phyloP scores from a whole-genome alignment of 805 yeast genomes.

The Candida arabinofermentans region DNA sequence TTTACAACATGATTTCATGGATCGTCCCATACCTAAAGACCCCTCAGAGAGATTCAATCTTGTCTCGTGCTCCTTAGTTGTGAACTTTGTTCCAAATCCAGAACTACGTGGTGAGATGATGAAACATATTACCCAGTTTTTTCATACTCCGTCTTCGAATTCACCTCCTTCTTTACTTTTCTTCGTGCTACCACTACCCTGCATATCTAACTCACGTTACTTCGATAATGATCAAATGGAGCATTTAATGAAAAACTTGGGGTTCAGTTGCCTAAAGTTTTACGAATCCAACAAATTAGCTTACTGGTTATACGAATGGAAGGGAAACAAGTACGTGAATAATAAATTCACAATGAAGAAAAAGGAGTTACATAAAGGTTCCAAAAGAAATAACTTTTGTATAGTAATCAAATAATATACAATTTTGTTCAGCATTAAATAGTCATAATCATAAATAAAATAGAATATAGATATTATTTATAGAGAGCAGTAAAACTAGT shows the following conservation, averaged over 20 bases:
- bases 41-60: conserved; percentile 51
- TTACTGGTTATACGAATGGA: conserved; percentile 63
- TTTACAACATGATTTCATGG: conserved; percentile 78
- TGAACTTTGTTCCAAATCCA: conserved; percentile 82
- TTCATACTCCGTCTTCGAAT: conserved; percentile 36
- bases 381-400: conserved; percentile 66
- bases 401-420: conserved; percentile 31
- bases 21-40: conserved; percentile 53
- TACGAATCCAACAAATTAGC: conserved; percentile 68
- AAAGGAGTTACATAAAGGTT: conserved; percentile 52
- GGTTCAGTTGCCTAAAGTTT: conserved; percentile 44
- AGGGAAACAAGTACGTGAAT: conserved; percentile 23
- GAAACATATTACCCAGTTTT: conserved; percentile 49
- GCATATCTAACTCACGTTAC: conserved; percentile 79
- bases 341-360: conserved; percentile 31
- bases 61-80: conserved; percentile 79
- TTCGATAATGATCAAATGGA: conserved; percentile 42
- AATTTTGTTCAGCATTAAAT: neutral
- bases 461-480: neutral
- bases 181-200: conserved; percentile 85
- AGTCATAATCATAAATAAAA: neutral
- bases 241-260: conserved; percentile 53
- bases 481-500: conserved; percentile 12
- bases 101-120: conserved; percentile 76
- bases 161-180: conserved; percentile 44